A percentile compares a stretch with the other conserved stretches of the same genome.
Conservation (phyloP, 176 grass and related monocot genomes). For the Carex cristatella region DNA sequence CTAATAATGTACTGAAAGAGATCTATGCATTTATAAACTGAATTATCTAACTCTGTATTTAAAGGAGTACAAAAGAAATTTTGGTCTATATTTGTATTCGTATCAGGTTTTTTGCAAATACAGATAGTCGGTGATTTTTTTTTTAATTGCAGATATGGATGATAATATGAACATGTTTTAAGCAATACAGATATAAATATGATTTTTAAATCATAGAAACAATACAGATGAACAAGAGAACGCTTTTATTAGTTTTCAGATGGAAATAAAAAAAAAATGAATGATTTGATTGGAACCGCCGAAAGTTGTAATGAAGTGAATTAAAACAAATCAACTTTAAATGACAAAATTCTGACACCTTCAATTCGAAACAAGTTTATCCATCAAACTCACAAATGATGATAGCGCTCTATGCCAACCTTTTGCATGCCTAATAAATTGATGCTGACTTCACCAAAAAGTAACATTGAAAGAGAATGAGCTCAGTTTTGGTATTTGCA, state of each 20-base stretch:
- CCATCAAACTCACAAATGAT: slow-evolving; percentile 9
- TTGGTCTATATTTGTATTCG: no score
- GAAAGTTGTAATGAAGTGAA: not conserved
- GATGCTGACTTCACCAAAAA: not conserved
- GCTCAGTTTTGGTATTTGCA: not conserved
- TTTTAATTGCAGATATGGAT: no score
- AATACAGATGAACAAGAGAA: not conserved
- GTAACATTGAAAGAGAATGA: not conserved
- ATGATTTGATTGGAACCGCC: not conserved
- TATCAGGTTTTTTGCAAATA: no score
- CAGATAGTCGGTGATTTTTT: no score
- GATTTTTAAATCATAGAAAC: no score
- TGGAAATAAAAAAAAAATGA: not conserved
- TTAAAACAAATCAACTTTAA: not conserved
- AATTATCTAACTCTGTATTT: no score
- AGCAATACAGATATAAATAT: no score
- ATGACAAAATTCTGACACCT: not conserved
- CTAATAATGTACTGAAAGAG: not conserved
- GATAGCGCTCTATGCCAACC: not conserved
- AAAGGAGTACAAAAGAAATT: no score
- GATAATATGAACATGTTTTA: no score
- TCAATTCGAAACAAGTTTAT: not conserved
- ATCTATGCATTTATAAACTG: not conserved
- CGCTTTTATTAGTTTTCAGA: no score
- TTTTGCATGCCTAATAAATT: slow-evolving; percentile 1